Evolutionary conservation across 2,329 filamentous ascomycete genomes (phyloP).

Genomic region (Emericellopsis atlantica): DNA sequence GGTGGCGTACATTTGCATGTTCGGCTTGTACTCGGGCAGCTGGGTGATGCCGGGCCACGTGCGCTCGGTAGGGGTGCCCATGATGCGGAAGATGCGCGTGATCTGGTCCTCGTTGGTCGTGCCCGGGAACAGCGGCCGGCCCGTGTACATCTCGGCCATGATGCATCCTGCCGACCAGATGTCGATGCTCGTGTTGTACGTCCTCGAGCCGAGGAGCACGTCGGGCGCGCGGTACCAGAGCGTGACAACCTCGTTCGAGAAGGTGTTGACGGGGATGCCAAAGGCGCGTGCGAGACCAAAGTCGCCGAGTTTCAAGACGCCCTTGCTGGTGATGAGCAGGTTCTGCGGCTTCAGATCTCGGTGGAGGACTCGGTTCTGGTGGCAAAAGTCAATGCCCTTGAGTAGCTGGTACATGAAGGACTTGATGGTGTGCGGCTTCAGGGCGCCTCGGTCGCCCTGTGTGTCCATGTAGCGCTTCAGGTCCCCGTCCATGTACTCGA

Average conservation of each 20-base stretch:
- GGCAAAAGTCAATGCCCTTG: slow-evolving; percentile 92
- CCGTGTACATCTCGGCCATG: slow-evolving; percentile 99
- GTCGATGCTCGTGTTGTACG: slow-evolving; percentile 99
- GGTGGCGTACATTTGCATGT: slow-evolving; percentile 87
- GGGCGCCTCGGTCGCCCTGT: slow-evolving; percentile 73
- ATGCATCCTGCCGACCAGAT: slow-evolving; percentile 99
- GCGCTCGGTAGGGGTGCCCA: slow-evolving; percentile 93
- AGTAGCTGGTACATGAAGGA: slow-evolving; percentile 98
- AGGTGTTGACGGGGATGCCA: slow-evolving; percentile 94
- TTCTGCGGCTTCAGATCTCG: slow-evolving; percentile 95
- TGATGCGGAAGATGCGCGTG: slow-evolving; percentile 92
- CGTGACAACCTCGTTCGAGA: slow-evolving; percentile 95
- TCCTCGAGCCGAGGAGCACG: slow-evolving; percentile 82
- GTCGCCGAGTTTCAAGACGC: slow-evolving; percentile 82
- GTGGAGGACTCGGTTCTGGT: slow-evolving; percentile 92
- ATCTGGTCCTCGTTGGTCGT: slow-evolving; percentile 98
- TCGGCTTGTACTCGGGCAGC: slow-evolving; percentile 95
- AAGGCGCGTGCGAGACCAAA: slow-evolving; percentile 92
- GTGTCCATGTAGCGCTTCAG: slow-evolving; percentile 98
- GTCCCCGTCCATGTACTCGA: slow-evolving; percentile 98
- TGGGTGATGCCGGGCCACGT: slow-evolving; percentile 92
- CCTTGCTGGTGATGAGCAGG: slow-evolving; percentile 85
- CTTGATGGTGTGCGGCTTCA: slow-evolving; percentile 87
- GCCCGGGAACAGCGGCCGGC: slow-evolving; percentile 86
- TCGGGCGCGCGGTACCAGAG: slow-evolving; percentile 97